Evolutionary conservation across 2,329 filamentous ascomycete species (phyloP).

Genomic region (Paracamarosporium sp.): DNA sequence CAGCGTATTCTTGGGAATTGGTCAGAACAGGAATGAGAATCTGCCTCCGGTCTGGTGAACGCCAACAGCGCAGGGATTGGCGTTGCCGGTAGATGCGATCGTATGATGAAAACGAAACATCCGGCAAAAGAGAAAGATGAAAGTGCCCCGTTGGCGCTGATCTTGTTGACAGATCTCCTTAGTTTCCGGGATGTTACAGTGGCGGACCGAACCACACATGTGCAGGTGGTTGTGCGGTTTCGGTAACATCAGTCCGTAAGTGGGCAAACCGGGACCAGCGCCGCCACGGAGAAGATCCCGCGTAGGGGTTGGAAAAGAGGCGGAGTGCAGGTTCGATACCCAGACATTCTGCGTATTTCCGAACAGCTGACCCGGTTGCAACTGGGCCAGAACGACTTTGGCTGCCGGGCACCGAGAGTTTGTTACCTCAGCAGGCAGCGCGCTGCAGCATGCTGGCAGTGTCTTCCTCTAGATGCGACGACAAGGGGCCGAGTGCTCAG

Average conservation of each 20-base stretch:
- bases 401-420: conserved; percentile 4
- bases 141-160: not conserved
- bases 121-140: conserved; percentile 14
- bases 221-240: not conserved
- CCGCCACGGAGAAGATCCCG: not conserved
- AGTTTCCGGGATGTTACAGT: conserved; percentile 1
- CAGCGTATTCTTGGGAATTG: conserved; percentile 22
- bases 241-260: conserved; percentile 1
- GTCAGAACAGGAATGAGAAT: conserved; percentile 18
- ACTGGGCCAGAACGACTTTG: not conserved
- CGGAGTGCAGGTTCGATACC: not conserved
- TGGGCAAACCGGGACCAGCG: not conserved
- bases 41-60: conserved; percentile 5
- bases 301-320: conserved; percentile 2
- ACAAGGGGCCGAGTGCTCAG: not conserved
- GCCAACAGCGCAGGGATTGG: conserved; percentile 7
- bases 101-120: conserved; percentile 18
- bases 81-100: conserved; percentile 9
- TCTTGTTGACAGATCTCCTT: not conserved
- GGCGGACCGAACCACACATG: not conserved
- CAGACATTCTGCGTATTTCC: conserved; percentile 3
- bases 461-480: not conserved
- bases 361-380: conserved; percentile 1
- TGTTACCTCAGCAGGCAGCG: conserved; percentile 4
- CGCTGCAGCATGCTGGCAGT: too few species aligned